A percentile compares a stretch with the other conserved stretches of the same genome.
Conservation (phyloP, 2,329 filamentous ascomycete species). For the Celoporthe dispersa region DNA sequence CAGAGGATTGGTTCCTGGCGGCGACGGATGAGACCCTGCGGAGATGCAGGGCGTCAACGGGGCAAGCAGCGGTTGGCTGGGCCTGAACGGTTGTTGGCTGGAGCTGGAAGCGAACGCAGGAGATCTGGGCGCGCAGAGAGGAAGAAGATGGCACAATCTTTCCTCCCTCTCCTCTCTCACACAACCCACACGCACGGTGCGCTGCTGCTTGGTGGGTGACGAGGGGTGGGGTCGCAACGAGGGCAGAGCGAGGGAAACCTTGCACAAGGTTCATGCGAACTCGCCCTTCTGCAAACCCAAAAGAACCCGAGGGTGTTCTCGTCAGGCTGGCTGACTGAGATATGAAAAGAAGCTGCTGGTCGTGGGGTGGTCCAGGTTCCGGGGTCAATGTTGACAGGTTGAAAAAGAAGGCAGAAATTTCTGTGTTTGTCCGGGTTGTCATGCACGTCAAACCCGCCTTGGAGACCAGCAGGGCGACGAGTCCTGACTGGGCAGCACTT, state of each 20-base stretch:
- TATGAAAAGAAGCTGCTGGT: neutral
- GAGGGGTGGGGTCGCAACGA: neutral
- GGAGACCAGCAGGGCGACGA: neutral
- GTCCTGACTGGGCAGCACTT: neutral
- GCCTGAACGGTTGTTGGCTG: neutral
- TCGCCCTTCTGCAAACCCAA: neutral
- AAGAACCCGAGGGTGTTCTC: neutral
- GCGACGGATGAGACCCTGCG: neutral
- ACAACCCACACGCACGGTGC: neutral
- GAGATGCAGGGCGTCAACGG: neutral
- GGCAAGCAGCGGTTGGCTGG: neutral
- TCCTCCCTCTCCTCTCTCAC: neutral
- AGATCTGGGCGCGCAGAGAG: neutral
- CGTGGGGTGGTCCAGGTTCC: neutral
- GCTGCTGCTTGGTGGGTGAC: neutral
- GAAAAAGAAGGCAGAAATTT: conserved; percentile 9
- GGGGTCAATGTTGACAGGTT: conserved; percentile 7
- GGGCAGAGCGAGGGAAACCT: neutral
- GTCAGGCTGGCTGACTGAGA: neutral
- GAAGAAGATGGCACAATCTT: neutral
- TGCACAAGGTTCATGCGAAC: conserved; percentile 1
- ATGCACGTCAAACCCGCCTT: conserved; percentile 6
- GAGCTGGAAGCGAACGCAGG: neutral
- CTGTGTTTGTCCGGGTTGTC: conserved; percentile 3
- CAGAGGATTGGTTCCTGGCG: conserved; percentile 1